These are phyloP conservation scores for Marchantia polymorpha DNA, from an alignment of 225 moss, liverwort and hornwort species.

Conservation along the genomic window DNA sequence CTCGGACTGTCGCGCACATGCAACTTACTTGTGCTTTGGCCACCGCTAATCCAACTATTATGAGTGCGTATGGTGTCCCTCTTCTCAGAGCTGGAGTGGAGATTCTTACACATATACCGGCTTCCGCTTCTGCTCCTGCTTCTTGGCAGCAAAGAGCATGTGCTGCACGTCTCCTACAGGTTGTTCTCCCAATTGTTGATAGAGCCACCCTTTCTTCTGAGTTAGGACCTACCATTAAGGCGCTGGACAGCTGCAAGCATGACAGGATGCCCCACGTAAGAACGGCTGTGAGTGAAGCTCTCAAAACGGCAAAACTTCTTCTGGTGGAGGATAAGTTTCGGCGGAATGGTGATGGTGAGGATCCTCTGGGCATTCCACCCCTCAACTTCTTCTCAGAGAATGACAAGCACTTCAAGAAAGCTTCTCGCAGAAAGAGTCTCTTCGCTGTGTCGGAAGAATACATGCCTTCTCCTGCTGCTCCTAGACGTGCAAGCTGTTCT, in stretches of 20 bases:
- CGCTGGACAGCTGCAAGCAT: conserved; percentile 62
- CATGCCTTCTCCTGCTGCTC: conserved; percentile 17
- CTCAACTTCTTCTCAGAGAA: conserved; percentile 24
- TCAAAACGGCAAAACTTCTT: conserved; percentile 62
- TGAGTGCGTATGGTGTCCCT: conserved; percentile 54
- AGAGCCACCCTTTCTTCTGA: conserved; percentile 60
- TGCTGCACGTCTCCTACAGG: conserved; percentile 71
- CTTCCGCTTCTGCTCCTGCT: conserved; percentile 32
- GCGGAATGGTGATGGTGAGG: conserved; percentile 30
- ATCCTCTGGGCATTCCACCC: conserved; percentile 19
- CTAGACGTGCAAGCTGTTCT: conserved; percentile 15
- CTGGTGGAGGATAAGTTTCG: conserved; percentile 35
- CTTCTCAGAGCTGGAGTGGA: conserved; percentile 60
- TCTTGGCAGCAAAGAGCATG: conserved; percentile 69
- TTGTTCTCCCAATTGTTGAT: conserved; percentile 69
- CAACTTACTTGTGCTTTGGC: conserved; percentile 63
- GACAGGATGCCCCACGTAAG: conserved; percentile 77
- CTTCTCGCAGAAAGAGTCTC: conserved; percentile 26
- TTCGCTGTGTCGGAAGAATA: conserved; percentile 18
- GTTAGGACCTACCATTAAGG: conserved; percentile 52
- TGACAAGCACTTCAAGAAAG: conserved; percentile 22
- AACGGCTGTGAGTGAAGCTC: conserved; percentile 61
- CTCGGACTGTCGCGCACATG: conserved; percentile 69
- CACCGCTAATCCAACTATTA: conserved; percentile 46
- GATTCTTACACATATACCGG: too few species aligned